Evolutionary conservation across 768 basidiomycete species (phyloP).

Genomic region (Daedaleopsis sinensis): DNA sequence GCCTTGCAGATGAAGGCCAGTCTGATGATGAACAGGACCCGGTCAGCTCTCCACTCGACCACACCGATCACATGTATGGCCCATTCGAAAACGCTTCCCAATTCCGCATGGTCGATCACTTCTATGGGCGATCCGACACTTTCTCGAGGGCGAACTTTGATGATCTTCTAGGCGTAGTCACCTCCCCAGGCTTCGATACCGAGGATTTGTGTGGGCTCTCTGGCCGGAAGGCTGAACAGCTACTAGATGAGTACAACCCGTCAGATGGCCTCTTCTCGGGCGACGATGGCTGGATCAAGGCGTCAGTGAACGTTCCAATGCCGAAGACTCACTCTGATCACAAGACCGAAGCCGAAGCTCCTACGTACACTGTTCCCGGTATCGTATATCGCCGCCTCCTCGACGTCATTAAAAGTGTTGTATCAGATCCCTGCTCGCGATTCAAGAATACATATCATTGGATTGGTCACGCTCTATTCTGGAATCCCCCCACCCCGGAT

Average conservation of each 20-base stretch:
- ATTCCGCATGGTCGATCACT: conserved; percentile 34
- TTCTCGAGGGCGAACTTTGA: conserved; percentile 34
- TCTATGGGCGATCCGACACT: conserved; percentile 24
- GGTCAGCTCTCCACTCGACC: no score
- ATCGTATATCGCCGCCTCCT: conserved; percentile 30
- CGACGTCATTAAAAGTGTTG: not conserved
- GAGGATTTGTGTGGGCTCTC: not conserved
- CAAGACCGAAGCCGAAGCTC: conserved; percentile 30
- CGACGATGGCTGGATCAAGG: conserved; percentile 21
- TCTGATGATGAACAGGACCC: not conserved
- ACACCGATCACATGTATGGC: not conserved
- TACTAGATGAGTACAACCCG: conserved; percentile 18
- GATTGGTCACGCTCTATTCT: not conserved
- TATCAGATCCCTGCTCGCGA: not conserved
- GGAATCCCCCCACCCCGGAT: not conserved
- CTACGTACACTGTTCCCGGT: conserved; percentile 31
- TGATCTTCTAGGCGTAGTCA: conserved; percentile 20
- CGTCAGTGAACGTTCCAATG: conserved; percentile 24
- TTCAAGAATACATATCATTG: not conserved
- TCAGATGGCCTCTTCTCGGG: conserved; percentile 1
- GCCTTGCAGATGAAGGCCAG: not conserved
- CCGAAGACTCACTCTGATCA: conserved; percentile 16
- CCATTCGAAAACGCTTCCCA: conserved; percentile 20
- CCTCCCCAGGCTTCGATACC: not conserved
- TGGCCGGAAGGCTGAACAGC: not conserved